Evolutionary conservation across 306 rosid genomes (phyloP), one percentile per base, ranked within the genome.

Genomic region (Lathyrus oleraceus): DNA sequence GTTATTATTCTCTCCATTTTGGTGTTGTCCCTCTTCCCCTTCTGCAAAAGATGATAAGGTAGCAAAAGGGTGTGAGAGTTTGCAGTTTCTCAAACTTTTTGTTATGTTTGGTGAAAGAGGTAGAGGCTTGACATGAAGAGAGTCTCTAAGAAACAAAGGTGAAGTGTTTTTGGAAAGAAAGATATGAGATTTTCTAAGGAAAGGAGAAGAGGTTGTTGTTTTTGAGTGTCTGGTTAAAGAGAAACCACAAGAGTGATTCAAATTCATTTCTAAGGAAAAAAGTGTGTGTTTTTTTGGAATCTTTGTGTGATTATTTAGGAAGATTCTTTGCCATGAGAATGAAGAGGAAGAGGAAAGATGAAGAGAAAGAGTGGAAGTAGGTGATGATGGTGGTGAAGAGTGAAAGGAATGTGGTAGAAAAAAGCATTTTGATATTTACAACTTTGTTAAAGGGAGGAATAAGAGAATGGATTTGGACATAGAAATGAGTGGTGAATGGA

Each of bases 1-100:
- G 0, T 35, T 73, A 1, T 72, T 70, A 1, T 44, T 38, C 21
- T 59, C 35, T 3, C 42, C 79, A 10, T 5, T 4, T 5, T 59
- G 45, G 57, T 19, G 13, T n/a, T 47, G 52, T 47, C 75, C 65
- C 28, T 74, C 84, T 57, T 60, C 88, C 1, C 81, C 87, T 58
- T 82, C 96, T 5, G 96, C 98, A 19, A 78, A 94, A 11, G 98
- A 94, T 4, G 97, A 85, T 8, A 90, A 14, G 11, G 85, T 77
- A 3, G 97, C 97, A 30, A 87, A 81, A 66, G 88, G 87, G 84
- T 84, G 85, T 5, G 73, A 1, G 54, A 75, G 72, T 52, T 75
- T 85, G 0, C 79, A 65, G 73, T 49, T 20, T 44, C 79, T 85
- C 0, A 82, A 76, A 65, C 78, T 78, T 57, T 15, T 32, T n/a